Evolutionary conservation across 73 alveolate genomes (phyloP).

Genomic region (Blepharisma stoltei): DNA sequence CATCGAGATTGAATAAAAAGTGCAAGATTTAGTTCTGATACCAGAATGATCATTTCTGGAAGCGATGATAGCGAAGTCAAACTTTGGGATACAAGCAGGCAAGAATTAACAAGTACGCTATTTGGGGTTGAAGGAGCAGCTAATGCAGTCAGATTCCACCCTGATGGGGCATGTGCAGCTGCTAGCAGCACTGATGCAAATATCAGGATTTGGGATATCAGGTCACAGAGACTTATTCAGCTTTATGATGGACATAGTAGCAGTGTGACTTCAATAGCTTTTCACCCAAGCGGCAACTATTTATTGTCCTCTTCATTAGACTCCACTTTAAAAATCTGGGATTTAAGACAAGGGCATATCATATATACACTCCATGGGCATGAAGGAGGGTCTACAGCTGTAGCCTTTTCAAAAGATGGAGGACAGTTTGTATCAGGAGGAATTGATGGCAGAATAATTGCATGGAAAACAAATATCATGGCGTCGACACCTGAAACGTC

Average conservation of each 20-base stretch:
- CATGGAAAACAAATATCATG: constrained; percentile 10
- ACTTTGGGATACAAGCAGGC: constrained; percentile 90
- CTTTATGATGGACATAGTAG: constrained; percentile 95
- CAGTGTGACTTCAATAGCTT: constrained; percentile 75
- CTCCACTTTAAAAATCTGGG: constrained; percentile 96
- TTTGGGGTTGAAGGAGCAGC: constrained; percentile 86
- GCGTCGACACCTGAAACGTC: not conserved
- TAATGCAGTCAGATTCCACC: constrained; percentile 87
- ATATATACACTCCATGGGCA: constrained; percentile 97
- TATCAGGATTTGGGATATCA: constrained; percentile 94
- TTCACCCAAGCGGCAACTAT: constrained; percentile 96
- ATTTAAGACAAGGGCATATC: constrained; percentile 94
- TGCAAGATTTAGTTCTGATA: constrained; percentile 94
- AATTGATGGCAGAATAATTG: not conserved
- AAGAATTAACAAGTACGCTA: constrained; percentile 50
- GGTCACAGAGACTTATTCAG: constrained; percentile 70
- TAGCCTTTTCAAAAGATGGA: constrained; percentile 89
- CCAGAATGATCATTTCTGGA: constrained; percentile 90
- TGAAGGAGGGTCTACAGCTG: constrained; percentile 88
- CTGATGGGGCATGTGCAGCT: constrained; percentile 88
- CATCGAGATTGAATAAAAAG: constrained; percentile 95
- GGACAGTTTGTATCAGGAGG: constrained; percentile 93
- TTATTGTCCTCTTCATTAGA: constrained; percentile 88
- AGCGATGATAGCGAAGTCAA: constrained; percentile 91
- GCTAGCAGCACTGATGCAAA: constrained; percentile 92